Base-by-base conservation (phyloP, 2,329 filamentous ascomycete species). In the Pseudocercospora fijiensis region DNA sequence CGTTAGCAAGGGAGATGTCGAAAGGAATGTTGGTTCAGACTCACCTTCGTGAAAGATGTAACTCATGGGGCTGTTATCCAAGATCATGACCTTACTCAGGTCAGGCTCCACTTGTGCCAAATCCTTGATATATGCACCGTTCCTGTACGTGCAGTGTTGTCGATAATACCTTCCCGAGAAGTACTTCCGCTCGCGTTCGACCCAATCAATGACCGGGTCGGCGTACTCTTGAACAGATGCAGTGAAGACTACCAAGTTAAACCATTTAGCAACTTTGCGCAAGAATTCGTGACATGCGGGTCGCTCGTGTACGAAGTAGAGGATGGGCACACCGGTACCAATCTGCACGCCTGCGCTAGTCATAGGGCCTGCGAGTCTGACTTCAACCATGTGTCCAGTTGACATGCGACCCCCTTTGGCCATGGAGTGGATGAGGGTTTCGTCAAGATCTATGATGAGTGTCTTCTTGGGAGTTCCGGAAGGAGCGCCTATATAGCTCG, bases 261-360 rank as follows among this genome's bases (percentile, higher is more conserved):
- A 99, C 95, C 95, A 99, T 80, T 96, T 96, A 82, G 88, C 92
- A 53, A 97, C 87, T 80, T 90, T 91, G 73, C 93, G 89, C 74
- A 99, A 79, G 75, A 99, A 99, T 71, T 98, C 94, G 77, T 99
- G 95, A 77, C 95, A 99, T 76, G 95, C 90, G 37, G 95, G 95
- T 67, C 95, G 89, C 79, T 99, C 98, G 80, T 99, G 95, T 58
- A 99, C 95, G 82, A 97, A 99, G 81, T 99, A 99, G 66, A 99
- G 80, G 70, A 99, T 98, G 0, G 95, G 95, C 75, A 99, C 93
- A 74, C 96, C 94, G 45, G 92, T 91, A 7, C 90, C 91, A 26
- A 91, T 80, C 33, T 68, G 66, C 1, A 71, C 65, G 41, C 71
- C 69, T 2, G 68, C 63, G 37, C 64, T 66, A 47, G 66, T 67